Evolutionary conservation across 768 basidiomycete species (phyloP).

Genomic region (Mycena kentingensis): DNA sequence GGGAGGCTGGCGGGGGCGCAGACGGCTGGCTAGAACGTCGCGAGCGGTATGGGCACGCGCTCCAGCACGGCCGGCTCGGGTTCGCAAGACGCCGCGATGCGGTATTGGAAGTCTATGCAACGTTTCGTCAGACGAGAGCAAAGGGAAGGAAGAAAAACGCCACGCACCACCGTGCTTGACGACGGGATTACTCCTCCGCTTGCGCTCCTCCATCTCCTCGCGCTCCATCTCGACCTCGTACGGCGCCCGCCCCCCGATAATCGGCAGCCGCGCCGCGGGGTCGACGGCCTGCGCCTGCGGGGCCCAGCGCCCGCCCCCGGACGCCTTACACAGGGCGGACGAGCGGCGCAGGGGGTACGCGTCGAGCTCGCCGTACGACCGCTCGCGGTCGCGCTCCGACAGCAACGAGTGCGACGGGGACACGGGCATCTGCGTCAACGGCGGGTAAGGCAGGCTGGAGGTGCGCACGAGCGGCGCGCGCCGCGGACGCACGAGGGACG

Average conservation of each 20-base stretch:
- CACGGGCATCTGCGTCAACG: too few relatives aligned
- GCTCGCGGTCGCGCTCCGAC: slow-evolving; percentile 41
- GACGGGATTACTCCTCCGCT: slow-evolving; percentile 60
- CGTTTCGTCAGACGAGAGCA: neutral
- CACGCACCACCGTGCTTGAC: slow-evolving; percentile 55
- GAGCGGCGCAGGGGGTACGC: slow-evolving; percentile 72
- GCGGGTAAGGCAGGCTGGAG: slow-evolving; percentile 34
- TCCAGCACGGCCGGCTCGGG: slow-evolving; percentile 46
- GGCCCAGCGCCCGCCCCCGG: slow-evolving; percentile 80
- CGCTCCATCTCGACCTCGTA: slow-evolving; percentile 73
- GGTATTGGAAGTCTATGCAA: slow-evolving; percentile 65
- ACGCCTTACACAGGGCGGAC: slow-evolving; percentile 71
- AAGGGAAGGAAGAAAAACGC: neutral
- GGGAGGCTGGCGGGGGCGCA: slow-evolving; percentile 17
- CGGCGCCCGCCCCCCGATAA: slow-evolving; percentile 66
- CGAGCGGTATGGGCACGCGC: slow-evolving; percentile 51
- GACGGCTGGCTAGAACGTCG: slow-evolving; percentile 67
- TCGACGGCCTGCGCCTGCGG: slow-evolving; percentile 56
- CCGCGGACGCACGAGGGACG: slow-evolving; percentile 32
- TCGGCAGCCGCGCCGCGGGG: slow-evolving; percentile 54
- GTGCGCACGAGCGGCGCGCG: slow-evolving; percentile 39
- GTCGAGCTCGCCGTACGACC: slow-evolving; percentile 68
- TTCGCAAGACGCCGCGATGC: slow-evolving; percentile 46
- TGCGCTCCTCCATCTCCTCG: slow-evolving; percentile 56
- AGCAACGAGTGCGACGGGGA: slow-evolving; percentile 40